phyloP scores from a whole-genome alignment of 2,329 filamentous ascomycete species.

The Zymoseptoria passerinii region DNA sequence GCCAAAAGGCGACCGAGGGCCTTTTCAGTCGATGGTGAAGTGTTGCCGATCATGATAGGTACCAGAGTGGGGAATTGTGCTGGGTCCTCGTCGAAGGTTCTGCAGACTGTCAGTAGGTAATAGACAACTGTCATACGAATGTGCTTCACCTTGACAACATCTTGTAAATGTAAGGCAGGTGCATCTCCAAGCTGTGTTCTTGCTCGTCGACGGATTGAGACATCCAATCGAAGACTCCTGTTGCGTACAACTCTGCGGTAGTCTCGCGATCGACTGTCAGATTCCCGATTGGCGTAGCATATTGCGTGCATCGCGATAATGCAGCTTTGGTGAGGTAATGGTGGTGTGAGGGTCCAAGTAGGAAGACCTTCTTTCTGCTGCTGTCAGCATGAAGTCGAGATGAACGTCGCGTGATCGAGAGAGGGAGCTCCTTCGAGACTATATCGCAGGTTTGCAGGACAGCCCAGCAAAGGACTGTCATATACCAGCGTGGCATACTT shows the following conservation, averaged over 20 bases:
- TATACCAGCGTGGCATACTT: conserved; percentile 24
- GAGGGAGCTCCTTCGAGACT: not conserved
- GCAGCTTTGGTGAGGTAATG: conserved; percentile 71
- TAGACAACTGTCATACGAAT: not conserved
- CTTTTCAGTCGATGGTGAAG: conserved; percentile 57
- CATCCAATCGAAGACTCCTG: conserved; percentile 57
- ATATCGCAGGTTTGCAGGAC: not conserved
- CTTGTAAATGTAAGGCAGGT: conserved; percentile 87
- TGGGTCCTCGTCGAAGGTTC: conserved; percentile 29
- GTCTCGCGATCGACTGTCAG: conserved; percentile 56
- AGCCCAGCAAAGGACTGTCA: not conserved
- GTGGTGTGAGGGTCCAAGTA: conserved; percentile 88
- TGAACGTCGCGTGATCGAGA: not conserved
- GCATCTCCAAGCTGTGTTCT: conserved; percentile 96
- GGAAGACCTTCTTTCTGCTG: conserved; percentile 70
- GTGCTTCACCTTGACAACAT: conserved; percentile 46
- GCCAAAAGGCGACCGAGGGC: conserved; percentile 62
- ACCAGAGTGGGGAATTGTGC: conserved; percentile 64
- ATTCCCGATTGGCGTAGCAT: conserved; percentile 66
- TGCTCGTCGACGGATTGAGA: conserved; percentile 58
- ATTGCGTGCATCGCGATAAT: conserved; percentile 61
- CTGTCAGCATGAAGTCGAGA: conserved; percentile 3
- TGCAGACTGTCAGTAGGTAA: conserved; percentile 12
- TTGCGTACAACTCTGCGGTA: conserved; percentile 44
- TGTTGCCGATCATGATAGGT: conserved; percentile 78